Conservation (phyloP, 2,329 filamentous ascomycete species). For the Sclerotinia glacialis region DNA sequence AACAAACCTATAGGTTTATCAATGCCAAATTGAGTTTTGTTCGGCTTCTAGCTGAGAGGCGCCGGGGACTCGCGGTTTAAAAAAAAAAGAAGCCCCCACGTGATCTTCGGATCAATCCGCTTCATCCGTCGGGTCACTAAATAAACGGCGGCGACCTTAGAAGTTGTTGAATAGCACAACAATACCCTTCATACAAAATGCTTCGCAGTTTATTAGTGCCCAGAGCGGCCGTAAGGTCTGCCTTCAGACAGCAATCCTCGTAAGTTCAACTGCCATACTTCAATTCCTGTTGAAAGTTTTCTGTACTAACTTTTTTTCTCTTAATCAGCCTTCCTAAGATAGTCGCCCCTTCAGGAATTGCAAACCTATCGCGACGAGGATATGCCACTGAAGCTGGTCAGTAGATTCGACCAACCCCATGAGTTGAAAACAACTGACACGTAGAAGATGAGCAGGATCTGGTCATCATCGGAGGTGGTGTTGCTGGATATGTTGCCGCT, state of each 20-base stretch:
- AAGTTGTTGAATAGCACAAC: slow-evolving; percentile 27
- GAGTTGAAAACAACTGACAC: slow-evolving; percentile 52
- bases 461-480: slow-evolving; percentile 95
- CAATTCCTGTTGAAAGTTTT: slow-evolving; percentile 19
- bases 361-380: slow-evolving; percentile 57
- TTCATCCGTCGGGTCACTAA: slow-evolving; percentile 7
- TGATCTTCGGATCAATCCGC: slow-evolving; percentile 15
- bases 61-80: slow-evolving; percentile 18
- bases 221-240: slow-evolving; percentile 55
- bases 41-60: slow-evolving; percentile 1
- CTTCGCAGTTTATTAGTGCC: slow-evolving; percentile 60
- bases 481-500: slow-evolving; percentile 96
- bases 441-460: slow-evolving; percentile 88
- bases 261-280: slow-evolving; percentile 41
- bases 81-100: background rate
- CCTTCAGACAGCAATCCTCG: slow-evolving; percentile 52
- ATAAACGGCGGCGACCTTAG: slow-evolving; percentile 19
- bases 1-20: background rate
- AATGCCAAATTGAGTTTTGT: background rate
- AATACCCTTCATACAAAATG: slow-evolving; percentile 47
- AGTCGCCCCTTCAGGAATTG: slow-evolving; percentile 46
- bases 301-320: slow-evolving; percentile 28
- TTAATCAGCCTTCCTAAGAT: slow-evolving; percentile 49
- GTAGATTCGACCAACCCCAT: slow-evolving; percentile 40
- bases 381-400: slow-evolving; percentile 51